Conservation (phyloP, 768 basidiomycete genomes). For the Sporobolomyces roseus region DNA sequence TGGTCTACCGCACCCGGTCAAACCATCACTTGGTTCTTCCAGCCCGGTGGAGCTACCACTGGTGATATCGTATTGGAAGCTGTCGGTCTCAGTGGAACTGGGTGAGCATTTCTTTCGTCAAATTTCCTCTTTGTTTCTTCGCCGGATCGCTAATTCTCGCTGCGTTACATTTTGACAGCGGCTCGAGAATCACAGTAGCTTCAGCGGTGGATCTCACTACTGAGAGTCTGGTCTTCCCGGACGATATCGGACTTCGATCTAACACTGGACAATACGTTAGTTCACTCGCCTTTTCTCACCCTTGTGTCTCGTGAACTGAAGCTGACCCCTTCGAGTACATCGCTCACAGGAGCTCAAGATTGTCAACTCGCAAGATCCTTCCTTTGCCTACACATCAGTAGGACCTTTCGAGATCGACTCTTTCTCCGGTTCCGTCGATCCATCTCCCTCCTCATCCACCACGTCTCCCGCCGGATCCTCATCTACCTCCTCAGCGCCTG, state of each 20-base stretch:
- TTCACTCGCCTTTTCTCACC: not conserved
- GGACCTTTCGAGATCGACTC: constrained; percentile 25
- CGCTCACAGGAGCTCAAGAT: constrained; percentile 22
- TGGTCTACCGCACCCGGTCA: constrained; percentile 18
- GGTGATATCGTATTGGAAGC: constrained; percentile 25
- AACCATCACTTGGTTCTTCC: constrained; percentile 27
- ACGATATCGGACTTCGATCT: not conserved
- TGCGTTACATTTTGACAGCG: not conserved
- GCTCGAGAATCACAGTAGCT: constrained; percentile 12
- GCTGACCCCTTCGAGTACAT: not conserved
- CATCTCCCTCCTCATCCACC: not conserved
- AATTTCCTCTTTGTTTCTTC: too few relatives aligned
- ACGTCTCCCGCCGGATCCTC: not conserved
- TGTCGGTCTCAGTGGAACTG: not conserved
- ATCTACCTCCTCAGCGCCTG: not conserved
- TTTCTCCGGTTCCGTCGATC: constrained; percentile 4
- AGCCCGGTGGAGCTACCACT: constrained; percentile 18
- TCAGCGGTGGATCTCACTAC: constrained; percentile 19
- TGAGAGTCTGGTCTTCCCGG: constrained; percentile 11
- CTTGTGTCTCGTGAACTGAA: not conserved
- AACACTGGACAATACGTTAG: constrained; percentile 20
- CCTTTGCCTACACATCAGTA: constrained; percentile 22
- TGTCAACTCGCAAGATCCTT: constrained; percentile 27
- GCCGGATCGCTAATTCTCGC: too few relatives aligned
- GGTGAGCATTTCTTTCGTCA: constrained; percentile 1